Percentiles rank a stretch among this genome's conserved stretches.
Conservation (phyloP, 495 filamentous ascomycete species). For the Aspergillus sparsus region DNA sequence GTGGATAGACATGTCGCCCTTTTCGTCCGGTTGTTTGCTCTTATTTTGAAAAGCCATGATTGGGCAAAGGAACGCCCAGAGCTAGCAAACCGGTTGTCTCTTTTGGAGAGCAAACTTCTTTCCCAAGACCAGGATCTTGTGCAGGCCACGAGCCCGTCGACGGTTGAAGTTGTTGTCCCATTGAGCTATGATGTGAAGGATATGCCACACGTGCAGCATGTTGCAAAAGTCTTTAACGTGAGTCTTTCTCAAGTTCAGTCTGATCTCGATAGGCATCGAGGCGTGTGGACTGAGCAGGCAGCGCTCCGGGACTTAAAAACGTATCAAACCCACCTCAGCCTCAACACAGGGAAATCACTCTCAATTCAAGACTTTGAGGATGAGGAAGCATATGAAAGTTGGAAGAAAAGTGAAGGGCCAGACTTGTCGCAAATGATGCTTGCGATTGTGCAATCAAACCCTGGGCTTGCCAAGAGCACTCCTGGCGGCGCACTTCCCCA, state of each 20-base stretch:
- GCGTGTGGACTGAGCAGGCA: conserved; percentile 85
- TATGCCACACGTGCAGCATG: conserved; percentile 89
- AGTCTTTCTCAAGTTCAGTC: conserved; percentile 73
- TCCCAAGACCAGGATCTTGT: conserved; percentile 90
- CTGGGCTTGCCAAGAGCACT: conserved; percentile 75
- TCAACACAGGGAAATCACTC: conserved; percentile 76
- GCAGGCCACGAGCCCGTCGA: conserved; percentile 54
- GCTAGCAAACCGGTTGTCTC: conserved; percentile 72
- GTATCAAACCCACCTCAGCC: conserved; percentile 84
- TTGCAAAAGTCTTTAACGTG: conserved; percentile 80
- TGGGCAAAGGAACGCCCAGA: conserved; percentile 81
- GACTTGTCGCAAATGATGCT: conserved; percentile 92
- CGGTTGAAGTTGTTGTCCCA: conserved; percentile 76
- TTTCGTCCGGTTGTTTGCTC: conserved; percentile 83
- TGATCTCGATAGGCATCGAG: conserved; percentile 79
- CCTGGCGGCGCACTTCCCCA: conserved; percentile 52
- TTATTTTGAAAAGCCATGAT: conserved; percentile 76
- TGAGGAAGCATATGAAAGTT: conserved; percentile 85
- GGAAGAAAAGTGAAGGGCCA: conserved; percentile 81
- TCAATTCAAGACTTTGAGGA: conserved; percentile 84
- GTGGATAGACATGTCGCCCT: conserved; percentile 94
- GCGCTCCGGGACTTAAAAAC: conserved; percentile 88
- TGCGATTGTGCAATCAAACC: conserved; percentile 80
- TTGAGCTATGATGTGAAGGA: conserved; percentile 91
- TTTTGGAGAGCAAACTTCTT: conserved; percentile 89